Evolutionary conservation across 306 rosid genomes (phyloP), one percentile per base, ranked within the genome.

Genomic region (Corylus heterophylla): DNA sequence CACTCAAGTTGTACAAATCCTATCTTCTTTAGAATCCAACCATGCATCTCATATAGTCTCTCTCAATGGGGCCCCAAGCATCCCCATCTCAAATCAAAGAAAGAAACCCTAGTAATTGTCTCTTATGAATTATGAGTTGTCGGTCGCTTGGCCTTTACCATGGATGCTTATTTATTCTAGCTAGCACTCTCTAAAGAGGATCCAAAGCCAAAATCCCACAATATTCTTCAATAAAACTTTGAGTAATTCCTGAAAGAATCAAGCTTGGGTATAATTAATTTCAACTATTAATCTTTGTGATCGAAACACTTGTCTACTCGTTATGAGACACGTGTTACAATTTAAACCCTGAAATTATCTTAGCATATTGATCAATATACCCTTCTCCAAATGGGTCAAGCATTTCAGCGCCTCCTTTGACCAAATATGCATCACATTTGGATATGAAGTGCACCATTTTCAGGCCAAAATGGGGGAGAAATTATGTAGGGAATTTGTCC

Each of bases 131-230:
- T 27, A 8, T 72, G 45, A 3, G 6, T 83, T 70, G 89, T 88
- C 88, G 89, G 90, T 88, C 85, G 83, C 71, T 69, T 78, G 83
- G 76, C 59, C 37, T 76, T 80, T 54, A 20, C 20, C 56, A 1
- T 69, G 83, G 54, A 69, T 61, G 62, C 75, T 44, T 82, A 49
- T 64, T 70, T 54, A 74, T 44, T 75, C 3, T 22, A 63, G 42
- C 18, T 42, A 69, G 17, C 52, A 20, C 29, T 29, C 16, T 13
- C 44, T 20, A 7, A 31, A 35, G 51, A 11, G 73, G 29, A 71
- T 79, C 82, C 71, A 56, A 78, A 20, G 77, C 58, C 72, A 56
- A 44, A 44, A 25, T 8, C 20, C 17, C 39, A 17, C 13, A 20
- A 44, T 25, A 37, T 61, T 20, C 11, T 31, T 31, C 35, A 31